These are phyloP conservation scores for Penicillium sp. DNA, from an alignment of 2,329 filamentous ascomycete species.

Conservation along the genomic window DNA sequence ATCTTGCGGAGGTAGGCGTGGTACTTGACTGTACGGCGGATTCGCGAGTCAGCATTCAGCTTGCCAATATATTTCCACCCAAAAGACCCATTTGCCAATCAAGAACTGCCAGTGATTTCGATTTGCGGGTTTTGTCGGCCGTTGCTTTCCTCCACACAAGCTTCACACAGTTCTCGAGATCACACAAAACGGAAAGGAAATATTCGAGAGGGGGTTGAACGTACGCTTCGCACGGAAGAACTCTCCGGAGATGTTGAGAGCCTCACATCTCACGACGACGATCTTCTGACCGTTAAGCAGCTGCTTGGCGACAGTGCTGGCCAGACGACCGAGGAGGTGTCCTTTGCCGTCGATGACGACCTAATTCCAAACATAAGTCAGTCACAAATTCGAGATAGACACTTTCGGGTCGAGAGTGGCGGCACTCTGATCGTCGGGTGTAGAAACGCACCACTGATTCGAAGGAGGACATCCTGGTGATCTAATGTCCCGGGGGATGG, in stretches of 20 bases:
- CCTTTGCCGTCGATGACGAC: conserved; percentile 99
- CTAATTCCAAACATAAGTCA: conserved; percentile 55
- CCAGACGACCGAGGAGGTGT: conserved; percentile 98
- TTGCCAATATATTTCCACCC: conserved; percentile 7
- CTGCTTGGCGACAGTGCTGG: conserved; percentile 98
- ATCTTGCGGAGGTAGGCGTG: conserved; percentile 99
- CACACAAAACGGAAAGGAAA: conserved; percentile 15
- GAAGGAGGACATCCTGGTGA: conserved; percentile 63
- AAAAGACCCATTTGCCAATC: neutral
- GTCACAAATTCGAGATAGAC: conserved; percentile 27
- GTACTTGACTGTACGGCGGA: conserved; percentile 84
- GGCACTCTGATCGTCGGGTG: conserved; percentile 11
- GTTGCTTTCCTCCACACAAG: conserved; percentile 5
- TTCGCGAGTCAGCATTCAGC: conserved; percentile 48
- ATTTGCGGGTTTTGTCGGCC: conserved; percentile 2
- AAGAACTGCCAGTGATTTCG: neutral
- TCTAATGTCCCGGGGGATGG: conserved; percentile 43
- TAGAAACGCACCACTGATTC: conserved; percentile 61
- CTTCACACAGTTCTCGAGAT: conserved; percentile 4
- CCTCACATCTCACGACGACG: conserved; percentile 97
- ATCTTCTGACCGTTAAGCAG: conserved; percentile 99
- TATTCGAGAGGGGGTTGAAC: conserved; percentile 51
- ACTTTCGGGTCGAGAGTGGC: conserved; percentile 15
- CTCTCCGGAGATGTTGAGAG: conserved; percentile 99
- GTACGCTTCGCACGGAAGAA: conserved; percentile 99